Evolutionary conservation across 2,329 filamentous ascomycete species (phyloP), one percentile per base, ranked within the genome.

Genomic region (Pseudogymnoascus sp.): DNA sequence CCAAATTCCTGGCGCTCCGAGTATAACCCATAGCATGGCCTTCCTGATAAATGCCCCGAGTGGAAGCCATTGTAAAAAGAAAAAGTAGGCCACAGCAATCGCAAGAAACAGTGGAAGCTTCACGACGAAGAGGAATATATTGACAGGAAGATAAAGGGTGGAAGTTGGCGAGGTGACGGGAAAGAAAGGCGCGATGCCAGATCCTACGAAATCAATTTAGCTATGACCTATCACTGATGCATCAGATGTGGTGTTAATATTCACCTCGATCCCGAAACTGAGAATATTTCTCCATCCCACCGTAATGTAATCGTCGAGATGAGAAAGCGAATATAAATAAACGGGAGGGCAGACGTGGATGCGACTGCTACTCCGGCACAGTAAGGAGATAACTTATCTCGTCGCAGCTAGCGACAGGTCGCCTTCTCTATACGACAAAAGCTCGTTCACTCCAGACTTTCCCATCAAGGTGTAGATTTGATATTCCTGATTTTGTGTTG

Each of bases 101-200:
- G 83, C 80, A 65, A 93, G 69, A 74, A 97, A 88, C 64, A 96
- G 76, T 1, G 92, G 90, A 6, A 96, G 81, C 64, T 93, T 90
- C 72, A 95, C 79, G 75, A 86, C 78, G 79, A 97, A 96, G 70
- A 98, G 81, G 74, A 89, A 82, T 65, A 85, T 71, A 71, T 90
- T 85, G 63, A 90, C 74, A 16, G 90, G 79, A 14, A 85, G 81
- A 68, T 85, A 85, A 66, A 90, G 74, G 65, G 83, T 77, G 10
- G 87, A 83, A 23, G 86, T 79, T 60, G 86, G 84, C 6, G 88
- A 84, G 16, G 86, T 83, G 63, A 93, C 84, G 14, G 95, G 93
- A 67, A 98, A 88, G 79, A 99, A 99, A 65, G 95, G 95, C 68
- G 95, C 91, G 75, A 99, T 96, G 72, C 95, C 93, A 69, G 95